A percentile compares a stretch with the other conserved stretches of the same genome.
Conservation (phyloP, 169 alveolate species). For the Plasmodium ovale region DNA sequence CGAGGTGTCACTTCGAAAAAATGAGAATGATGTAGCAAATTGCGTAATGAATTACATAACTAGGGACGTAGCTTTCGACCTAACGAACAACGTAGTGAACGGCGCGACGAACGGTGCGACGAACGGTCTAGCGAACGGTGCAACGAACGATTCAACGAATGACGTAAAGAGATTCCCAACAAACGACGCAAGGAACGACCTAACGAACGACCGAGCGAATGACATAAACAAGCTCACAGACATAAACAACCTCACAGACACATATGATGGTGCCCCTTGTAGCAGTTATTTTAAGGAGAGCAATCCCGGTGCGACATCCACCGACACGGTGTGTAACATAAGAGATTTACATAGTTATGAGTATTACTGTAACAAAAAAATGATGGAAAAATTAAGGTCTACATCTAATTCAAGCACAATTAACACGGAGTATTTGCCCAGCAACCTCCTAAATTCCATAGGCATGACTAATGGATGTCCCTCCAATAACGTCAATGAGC, state of each 20-base stretch:
- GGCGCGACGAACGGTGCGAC: too few relatives aligned
- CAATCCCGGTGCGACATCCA: slow-evolving; percentile 11
- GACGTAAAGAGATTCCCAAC: too few relatives aligned
- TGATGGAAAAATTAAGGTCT: slow-evolving; percentile 33
- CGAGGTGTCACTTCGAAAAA: not conserved
- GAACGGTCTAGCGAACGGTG: too few relatives aligned
- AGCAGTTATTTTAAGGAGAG: not conserved
- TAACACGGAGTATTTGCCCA: slow-evolving; percentile 45
- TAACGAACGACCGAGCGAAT: too few relatives aligned
- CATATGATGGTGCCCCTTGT: not conserved
- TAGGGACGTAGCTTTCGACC: too few relatives aligned
- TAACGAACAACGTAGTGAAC: too few relatives aligned
- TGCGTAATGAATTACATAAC: too few relatives aligned
- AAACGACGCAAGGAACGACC: too few relatives aligned
- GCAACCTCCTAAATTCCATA: slow-evolving; percentile 38
- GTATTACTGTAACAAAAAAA: slow-evolving; percentile 19
- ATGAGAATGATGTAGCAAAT: not conserved
- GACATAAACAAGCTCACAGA: too few relatives aligned
- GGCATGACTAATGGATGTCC: slow-evolving; percentile 27
- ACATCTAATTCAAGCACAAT: slow-evolving; percentile 64
- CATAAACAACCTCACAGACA: not conserved
- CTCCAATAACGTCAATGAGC: slow-evolving; percentile 37
- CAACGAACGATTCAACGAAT: too few relatives aligned
- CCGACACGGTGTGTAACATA: not conserved
- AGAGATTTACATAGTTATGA: slow-evolving; percentile 38